Percentiles rank a stretch among this genome's conserved stretches.
phyloP scores from a whole-genome alignment of 257 asterid genomes.

The Ballota nigra region DNA sequence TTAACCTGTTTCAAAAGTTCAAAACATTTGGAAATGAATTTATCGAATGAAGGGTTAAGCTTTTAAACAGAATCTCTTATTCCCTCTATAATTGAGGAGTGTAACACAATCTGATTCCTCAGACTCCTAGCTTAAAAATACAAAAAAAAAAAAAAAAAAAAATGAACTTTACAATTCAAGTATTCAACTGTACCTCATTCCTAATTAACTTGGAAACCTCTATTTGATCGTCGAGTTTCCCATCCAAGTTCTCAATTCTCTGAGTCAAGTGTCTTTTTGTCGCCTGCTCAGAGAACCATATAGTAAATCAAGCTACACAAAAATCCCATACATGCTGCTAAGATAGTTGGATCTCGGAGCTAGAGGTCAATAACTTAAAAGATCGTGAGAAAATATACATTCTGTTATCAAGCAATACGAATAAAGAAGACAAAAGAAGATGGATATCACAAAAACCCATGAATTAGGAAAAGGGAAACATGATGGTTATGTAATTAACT shows the following conservation, averaged over 20 bases:
- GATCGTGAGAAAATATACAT: not conserved
- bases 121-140: conserved; percentile 2
- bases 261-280: conserved; percentile 91
- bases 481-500: not conserved
- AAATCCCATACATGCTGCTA: not conserved
- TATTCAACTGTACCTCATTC: conserved; percentile 48
- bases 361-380: not conserved
- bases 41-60: not conserved
- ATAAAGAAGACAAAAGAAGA: not conserved
- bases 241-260: conserved; percentile 89
- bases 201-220: conserved; percentile 72
- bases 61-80: not conserved
- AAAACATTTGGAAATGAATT: not conserved
- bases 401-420: not conserved
- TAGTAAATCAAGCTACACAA: conserved; percentile 5
- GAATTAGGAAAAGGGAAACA: not conserved
- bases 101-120: not conserved
- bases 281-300: conserved; percentile 46
- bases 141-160: too few species aligned
- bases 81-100: conserved; percentile 1
- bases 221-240: conserved; percentile 85
- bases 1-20: conserved; percentile 51
- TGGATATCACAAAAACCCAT: not conserved
- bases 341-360: not conserved
- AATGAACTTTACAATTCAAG: not conserved